Evolutionary conservation across 805 yeast species (phyloP), one percentile per base, ranked within the genome.

Genomic region (Sungouiozyma intestinalis): DNA sequence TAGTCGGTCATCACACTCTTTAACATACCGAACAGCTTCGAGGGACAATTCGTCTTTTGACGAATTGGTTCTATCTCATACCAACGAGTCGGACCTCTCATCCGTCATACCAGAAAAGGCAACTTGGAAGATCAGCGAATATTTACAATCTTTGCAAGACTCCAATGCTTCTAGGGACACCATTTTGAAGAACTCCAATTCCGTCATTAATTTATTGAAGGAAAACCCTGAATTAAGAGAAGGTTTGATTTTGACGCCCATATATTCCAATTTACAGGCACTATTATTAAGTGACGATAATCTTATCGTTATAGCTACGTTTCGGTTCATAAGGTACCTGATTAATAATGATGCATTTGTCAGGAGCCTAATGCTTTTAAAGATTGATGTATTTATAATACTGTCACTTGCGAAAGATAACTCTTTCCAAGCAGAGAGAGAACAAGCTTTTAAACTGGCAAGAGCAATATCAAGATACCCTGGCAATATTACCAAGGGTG

Each of bases 221-320:
- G 66, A 71, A 37, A 65, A 79, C 52, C 83, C 88, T 0, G 65
- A 68, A 20, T 64, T 86, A 29, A 76, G 77, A 52, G 66, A 72
- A 29, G 94, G 85, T 40, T 64, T 88, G 24, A 78, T 72, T 2
- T 55, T 81, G 15, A 67, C 74, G 16, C 73, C 77, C 1, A 72
- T 81, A 40, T 66, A 82, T 19, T 68, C 67, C 40, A 63, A 77
- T 27, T 68, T 88, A 9, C 83, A 78, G 51, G 69, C 71, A 16
- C 66, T 86, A 55, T 59, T 88, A 16, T 64, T 75, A 20, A 77
- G 75, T 50, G 67, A 67, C 5, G 70, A 74, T 38, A 69, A 78
- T 21, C 79, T 76, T 44, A 81, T 85, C 1, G 69, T 80, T 6
- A 82, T 88, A 0, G 72, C 86, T 2, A 95, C 88, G 0, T 86